Evolutionary conservation across 768 basidiomycete species (phyloP), one percentile per base, ranked within the genome.

Genomic region (Coprinopsis sp.): DNA sequence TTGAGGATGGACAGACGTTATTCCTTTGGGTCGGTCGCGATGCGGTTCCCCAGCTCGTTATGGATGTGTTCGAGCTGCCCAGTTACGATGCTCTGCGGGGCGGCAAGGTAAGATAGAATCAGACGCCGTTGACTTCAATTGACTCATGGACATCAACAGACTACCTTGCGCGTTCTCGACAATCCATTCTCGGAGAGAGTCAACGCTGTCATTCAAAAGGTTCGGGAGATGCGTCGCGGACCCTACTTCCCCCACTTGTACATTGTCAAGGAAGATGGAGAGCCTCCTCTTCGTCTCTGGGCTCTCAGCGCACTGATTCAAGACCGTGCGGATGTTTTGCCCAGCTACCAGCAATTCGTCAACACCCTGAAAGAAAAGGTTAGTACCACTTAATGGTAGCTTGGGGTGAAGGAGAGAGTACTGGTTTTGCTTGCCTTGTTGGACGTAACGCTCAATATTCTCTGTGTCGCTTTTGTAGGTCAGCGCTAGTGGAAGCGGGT

Each of bases 1-100:
- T 99, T 55, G 96, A 98, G 65, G 95, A 98, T 63, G 90, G 89
- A 1, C 96, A 98, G 65, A 94, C 89, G 18, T 90, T 99, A 60
- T 98, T 99, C 82, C 74, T 98, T 38, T 98, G 91, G 87, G 81
- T 99, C 40, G 96, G 96, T n/a, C 82, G 93, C 24, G 95, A 98
- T 62, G 92, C 96, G 6, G 92, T 98, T n/a, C 91, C 94, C 8
- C 88, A 94, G 60, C 79, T 98, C 37, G 71, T 98, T 50, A 74
- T 84, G 74, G 96, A 99, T 58, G 94, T 97, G 14, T 98, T 99
- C 67, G 82, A 90, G 59, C 73, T 97, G 28, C 84, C 88, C 1
- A 84, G 67, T 54, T 97, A 97, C 60, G 89, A 91, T 33, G 85
- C 85, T 13, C 70, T 99, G 43, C 87, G 88, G 42, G 91, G 91